These are phyloP conservation scores for Halenospora varia DNA, from an alignment of 495 filamentous ascomycete species.

Conservation along the genomic window DNA sequence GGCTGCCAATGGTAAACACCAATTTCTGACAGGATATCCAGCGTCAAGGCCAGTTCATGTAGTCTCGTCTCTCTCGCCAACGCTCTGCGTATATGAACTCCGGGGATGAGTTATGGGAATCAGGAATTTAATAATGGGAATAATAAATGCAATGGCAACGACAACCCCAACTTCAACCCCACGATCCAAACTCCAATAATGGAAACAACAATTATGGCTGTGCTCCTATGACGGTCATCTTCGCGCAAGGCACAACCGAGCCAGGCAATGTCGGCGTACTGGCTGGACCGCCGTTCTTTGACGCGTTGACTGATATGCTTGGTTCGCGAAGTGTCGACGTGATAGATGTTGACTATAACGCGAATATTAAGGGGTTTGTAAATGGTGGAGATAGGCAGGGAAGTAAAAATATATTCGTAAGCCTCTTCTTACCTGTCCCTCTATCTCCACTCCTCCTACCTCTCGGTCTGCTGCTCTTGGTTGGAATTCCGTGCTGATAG, in stretches of 20 bases:
- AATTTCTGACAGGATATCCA: too few relatives aligned
- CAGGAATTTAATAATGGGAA: too few relatives aligned
- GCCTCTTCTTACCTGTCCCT: neutral
- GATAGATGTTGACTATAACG: neutral
- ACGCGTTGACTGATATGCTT: constrained; percentile 10
- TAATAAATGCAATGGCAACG: too few relatives aligned
- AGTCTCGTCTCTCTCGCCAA: too few relatives aligned
- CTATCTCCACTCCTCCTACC: neutral
- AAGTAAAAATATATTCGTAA: neutral
- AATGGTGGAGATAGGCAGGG: neutral
- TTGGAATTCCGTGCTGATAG: neutral
- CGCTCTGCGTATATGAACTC: too few relatives aligned
- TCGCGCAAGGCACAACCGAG: constrained; percentile 34
- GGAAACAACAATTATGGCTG: too few relatives aligned
- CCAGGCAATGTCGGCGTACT: constrained; percentile 28
- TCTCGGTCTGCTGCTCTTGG: neutral
- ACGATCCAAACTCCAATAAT: too few relatives aligned
- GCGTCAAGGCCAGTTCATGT: too few relatives aligned
- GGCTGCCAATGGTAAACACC: too few relatives aligned
- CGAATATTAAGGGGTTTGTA: neutral
- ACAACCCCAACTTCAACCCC: too few relatives aligned
- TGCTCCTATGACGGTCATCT: constrained; percentile 32
- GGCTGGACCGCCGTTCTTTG: constrained; percentile 27
- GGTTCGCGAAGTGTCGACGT: neutral
- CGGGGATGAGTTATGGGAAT: too few relatives aligned